Conservation (phyloP, 2,329 filamentous ascomycete genomes). For the Podosphaera fusca region DNA sequence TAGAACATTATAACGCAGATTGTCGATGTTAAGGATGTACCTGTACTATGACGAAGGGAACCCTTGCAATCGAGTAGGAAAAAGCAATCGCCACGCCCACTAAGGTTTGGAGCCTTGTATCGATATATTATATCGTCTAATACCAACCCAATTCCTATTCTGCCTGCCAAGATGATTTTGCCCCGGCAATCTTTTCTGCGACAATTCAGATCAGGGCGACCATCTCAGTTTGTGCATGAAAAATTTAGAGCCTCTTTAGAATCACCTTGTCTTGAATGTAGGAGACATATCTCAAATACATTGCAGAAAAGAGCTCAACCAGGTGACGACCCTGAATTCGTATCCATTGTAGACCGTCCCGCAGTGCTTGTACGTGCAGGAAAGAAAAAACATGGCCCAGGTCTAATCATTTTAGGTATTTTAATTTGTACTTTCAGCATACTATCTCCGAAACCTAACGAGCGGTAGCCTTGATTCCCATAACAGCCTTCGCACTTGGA, state of each 20-base stretch:
- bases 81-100: constrained; percentile 1
- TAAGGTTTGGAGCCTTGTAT: not conserved
- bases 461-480: constrained; percentile 40
- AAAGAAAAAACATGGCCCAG: constrained; percentile 44
- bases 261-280: constrained; percentile 9
- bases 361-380: constrained; percentile 56
- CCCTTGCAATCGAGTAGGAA: not conserved
- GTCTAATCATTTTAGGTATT: constrained; percentile 52
- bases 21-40: not conserved
- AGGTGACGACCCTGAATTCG: constrained; percentile 57
- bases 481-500: constrained; percentile 75
- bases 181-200: constrained; percentile 3
- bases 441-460: not conserved
- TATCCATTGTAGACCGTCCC: constrained; percentile 71
- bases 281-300: constrained; percentile 10
- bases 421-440: not conserved
- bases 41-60: not conserved
- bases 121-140: not conserved
- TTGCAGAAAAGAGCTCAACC: constrained; percentile 7
- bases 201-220: constrained; percentile 4
- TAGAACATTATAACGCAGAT: constrained; percentile 44
- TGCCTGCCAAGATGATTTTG: constrained; percentile 7
- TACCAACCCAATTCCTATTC: not conserved
- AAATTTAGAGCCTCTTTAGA: constrained; percentile 1
- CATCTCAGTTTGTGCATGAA: not conserved